Evolutionary conservation across 768 basidiomycete species (phyloP), one percentile per base, ranked within the genome.

Genomic region (Leccinum fibrillosum): DNA sequence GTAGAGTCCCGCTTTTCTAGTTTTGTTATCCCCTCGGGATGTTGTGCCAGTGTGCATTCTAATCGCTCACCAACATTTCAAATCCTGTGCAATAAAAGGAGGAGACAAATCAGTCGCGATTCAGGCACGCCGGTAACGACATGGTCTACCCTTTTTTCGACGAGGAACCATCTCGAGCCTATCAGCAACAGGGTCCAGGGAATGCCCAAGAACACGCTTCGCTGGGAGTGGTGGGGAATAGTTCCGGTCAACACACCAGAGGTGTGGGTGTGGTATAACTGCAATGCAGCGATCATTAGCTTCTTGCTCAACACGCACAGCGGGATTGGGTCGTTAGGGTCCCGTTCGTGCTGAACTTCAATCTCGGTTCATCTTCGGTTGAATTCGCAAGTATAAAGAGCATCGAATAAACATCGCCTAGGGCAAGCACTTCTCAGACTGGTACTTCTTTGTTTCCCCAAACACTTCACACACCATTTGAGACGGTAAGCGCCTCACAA

Each of bases 151-250:
- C 12, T 34, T 12, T 34, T 13, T 34, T 34, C 32, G 12, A 34
- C 12, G 32, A 34, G 12, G 30, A 13, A 87, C 92, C 70, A 98
- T 96, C 72, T 99, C 97, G 1, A 92, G 92, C 74, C 26, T 28
- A 92, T 83, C 3, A 98, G 77, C 6, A 91, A 76, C 5, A 97
- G 77, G 1, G 97, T 28, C 26, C 26, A 0, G 26, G 26, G 97
- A 17, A 94, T 75, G 8, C 97, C 96, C 30, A 98, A 79, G 69
- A 98, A 99, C 2, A 89, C 84, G 76, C 98, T 99, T 74, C 98
- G 96, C 66, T 98, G 95, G 2, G 94, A 87, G 1, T 98, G 80
- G 69, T 94, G 93, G 3, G 97, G 95, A 15, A 99, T 82, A 1
- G 96, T 98, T 0, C 97, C 97, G 1, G 85, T 81, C 44, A 97